phyloP scores from a whole-genome alignment of 345 rosid genomes.

The Erucastrum elatum region DNA sequence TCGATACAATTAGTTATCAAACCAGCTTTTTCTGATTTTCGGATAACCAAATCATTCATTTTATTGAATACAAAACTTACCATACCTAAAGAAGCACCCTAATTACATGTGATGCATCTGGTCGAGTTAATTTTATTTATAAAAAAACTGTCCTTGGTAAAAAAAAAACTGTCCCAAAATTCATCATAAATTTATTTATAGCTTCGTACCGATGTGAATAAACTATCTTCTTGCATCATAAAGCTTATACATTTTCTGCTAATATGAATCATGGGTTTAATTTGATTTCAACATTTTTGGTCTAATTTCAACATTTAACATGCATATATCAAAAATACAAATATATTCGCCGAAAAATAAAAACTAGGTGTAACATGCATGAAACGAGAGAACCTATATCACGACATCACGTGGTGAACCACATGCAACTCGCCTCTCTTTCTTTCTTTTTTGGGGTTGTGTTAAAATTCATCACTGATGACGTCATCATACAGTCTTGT shows the following conservation, averaged over 20 bases:
- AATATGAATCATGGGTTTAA: background rate
- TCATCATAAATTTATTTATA: too few relatives aligned
- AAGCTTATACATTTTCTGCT: background rate
- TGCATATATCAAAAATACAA: background rate
- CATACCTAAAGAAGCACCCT: background rate
- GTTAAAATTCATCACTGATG: conserved; percentile 17
- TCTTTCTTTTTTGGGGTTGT: background rate
- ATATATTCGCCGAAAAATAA: background rate
- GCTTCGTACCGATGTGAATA: background rate
- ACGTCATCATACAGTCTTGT: conserved; percentile 16
- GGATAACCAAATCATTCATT: background rate
- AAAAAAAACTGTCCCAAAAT: too few relatives aligned
- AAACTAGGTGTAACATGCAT: background rate
- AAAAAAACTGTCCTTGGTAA: too few relatives aligned
- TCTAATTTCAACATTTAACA: background rate
- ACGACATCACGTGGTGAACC: conserved; percentile 25
- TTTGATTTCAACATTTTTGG: background rate
- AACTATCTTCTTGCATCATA: background rate
- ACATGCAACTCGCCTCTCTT: conserved; percentile 24
- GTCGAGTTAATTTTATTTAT: too few relatives aligned
- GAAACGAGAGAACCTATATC: background rate
- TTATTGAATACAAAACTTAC: background rate
- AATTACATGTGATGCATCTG: background rate
- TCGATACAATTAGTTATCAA: background rate
- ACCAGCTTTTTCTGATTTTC: background rate